These are phyloP conservation scores for Barnettozyma botsteinii DNA, from an alignment of 805 yeast species.

Conservation along the genomic window DNA sequence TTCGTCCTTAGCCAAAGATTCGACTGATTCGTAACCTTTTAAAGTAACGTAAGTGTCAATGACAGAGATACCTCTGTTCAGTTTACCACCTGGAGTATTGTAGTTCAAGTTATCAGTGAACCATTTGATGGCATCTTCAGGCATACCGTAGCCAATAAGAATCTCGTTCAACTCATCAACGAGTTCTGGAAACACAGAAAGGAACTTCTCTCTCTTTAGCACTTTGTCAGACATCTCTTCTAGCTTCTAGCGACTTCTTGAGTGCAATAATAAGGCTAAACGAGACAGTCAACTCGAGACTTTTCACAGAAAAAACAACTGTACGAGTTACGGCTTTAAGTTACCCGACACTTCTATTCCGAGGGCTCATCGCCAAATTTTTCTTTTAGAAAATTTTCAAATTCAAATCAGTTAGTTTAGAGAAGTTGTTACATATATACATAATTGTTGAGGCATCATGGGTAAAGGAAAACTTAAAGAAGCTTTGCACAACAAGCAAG, in stretches of 20 bases:
- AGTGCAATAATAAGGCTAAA: no score
- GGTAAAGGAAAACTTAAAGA: slow-evolving; percentile 26
- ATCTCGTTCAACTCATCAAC: slow-evolving; percentile 69
- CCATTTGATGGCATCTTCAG: slow-evolving; percentile 84
- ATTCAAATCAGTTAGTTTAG: background rate
- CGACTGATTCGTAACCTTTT: slow-evolving; percentile 50
- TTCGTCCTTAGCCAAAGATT: slow-evolving; percentile 60
- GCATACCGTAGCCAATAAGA: slow-evolving; percentile 67
- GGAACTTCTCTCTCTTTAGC: slow-evolving; percentile 46
- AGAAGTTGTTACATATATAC: background rate
- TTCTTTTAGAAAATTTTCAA: slow-evolving; percentile 7
- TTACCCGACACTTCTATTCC: slow-evolving; percentile 1
- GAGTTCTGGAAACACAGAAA: slow-evolving; percentile 65
- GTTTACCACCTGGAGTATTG: slow-evolving; percentile 94
- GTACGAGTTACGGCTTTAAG: slow-evolving; percentile 5
- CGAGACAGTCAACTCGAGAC: background rate
- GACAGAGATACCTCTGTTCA: slow-evolving; percentile 93
- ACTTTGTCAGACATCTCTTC: slow-evolving; percentile 22
- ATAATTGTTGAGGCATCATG: slow-evolving; percentile 10
- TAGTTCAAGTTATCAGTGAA: slow-evolving; percentile 64
- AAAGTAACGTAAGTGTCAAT: slow-evolving; percentile 85
- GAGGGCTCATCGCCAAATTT: slow-evolving; percentile 12
- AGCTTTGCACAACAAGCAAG: slow-evolving; percentile 16
- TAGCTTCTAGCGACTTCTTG: background rate
- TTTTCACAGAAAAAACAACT: background rate